phyloP scores from a whole-genome alignment of 2,329 filamentous ascomycete species.

The Colletotrichum orbiculare region DNA sequence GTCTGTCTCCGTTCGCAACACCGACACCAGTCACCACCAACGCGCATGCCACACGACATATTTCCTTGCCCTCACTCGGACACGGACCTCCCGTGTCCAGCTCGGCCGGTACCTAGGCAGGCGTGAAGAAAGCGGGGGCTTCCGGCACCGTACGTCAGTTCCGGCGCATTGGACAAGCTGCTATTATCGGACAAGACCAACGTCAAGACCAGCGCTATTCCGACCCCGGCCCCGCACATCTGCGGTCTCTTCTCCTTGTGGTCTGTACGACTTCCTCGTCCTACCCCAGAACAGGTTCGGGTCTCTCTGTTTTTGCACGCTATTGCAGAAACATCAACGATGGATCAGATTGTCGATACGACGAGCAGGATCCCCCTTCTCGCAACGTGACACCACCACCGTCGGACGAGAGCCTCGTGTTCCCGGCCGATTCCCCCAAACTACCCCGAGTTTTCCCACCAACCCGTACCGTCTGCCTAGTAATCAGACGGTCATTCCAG shows the following conservation, averaged over 20 bases:
- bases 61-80: not conserved
- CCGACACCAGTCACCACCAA: too few relatives aligned
- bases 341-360: not conserved
- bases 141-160: slow-evolving; percentile 25
- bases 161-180: slow-evolving; percentile 12
- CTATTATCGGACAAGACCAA: slow-evolving; percentile 27
- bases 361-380: not conserved
- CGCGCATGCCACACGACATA: too few relatives aligned
- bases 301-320: not conserved
- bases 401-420: not conserved
- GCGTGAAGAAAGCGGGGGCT: slow-evolving; percentile 22
- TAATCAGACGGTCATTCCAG: slow-evolving; percentile 7
- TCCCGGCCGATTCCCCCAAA: slow-evolving; percentile 8
- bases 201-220: not conserved
- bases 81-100: slow-evolving; percentile 29
- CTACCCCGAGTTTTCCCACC: slow-evolving; percentile 7
- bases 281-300: slow-evolving; percentile 1
- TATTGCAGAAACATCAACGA: not conserved
- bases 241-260: not conserved
- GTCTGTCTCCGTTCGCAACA: too few relatives aligned
- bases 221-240: not conserved
- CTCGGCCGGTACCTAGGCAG: slow-evolving; percentile 17
- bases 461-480: not conserved
- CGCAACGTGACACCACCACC: not conserved
- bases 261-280: slow-evolving; percentile 13